Evolutionary conservation across 345 rosid genomes (phyloP), one percentile per base, ranked within the genome.

Genomic region (Brassica carinata): DNA sequence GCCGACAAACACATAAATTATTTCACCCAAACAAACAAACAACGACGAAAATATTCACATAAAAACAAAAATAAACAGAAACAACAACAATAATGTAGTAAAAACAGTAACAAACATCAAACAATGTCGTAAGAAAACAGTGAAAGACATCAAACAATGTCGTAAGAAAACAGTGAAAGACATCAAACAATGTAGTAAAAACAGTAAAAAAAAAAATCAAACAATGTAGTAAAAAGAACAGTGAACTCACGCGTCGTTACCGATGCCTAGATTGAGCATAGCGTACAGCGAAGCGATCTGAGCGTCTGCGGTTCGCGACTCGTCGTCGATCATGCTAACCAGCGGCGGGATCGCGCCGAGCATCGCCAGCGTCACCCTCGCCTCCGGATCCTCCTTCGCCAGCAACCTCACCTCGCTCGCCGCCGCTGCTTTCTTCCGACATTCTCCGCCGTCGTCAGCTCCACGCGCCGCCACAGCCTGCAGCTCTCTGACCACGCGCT

Each of bases 341-440:
- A 96, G 74, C 19, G 99, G 98, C 69, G 98, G 99, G 26, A 96
- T 96, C 6, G 94, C 91, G 13, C 98, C 97, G 0, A 96, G 86
- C 98, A 93, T 87, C n/a, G 99, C 93, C 0, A 96, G 79, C 38
- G 96, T 93, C 53, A 87, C 87, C 80, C 99, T 86, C 17, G 89
- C 90, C 73, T 81, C 88, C 0, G 88, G 43, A 73, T 96, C 91
- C 73, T 93, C 99, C 85, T 93, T 96, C 4, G 92, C 89, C 15
- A 93, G 74, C 81, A 74, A 74, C 84, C 99, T 81, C 27, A 90
- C 98, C 23, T 80, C 81, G 7, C 83, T 79, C 74, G 98, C 99
- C 11, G 90, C 92, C 66, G 81, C 82, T 67, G 72, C 5, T 19
- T 71, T 80, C 80, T 75, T 87, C 79, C 15, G 73, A 68, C 33